Base-by-base conservation (phyloP, 2,329 filamentous ascomycete species). In the Pseudocercospora pini-densiflorae region DNA sequence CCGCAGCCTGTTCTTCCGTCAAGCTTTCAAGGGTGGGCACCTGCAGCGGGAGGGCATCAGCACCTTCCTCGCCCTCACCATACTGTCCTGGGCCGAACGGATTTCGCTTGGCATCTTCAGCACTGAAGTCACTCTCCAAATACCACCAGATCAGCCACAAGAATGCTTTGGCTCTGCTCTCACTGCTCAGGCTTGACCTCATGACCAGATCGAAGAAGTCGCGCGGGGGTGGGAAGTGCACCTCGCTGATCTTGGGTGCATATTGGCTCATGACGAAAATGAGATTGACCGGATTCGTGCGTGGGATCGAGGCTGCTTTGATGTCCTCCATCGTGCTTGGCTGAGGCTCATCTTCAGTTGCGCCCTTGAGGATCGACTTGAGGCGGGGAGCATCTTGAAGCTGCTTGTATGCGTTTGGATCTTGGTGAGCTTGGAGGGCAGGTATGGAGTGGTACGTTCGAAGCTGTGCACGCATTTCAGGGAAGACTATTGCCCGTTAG, bases 121-220 rank as follows among this genome's bases (percentile, higher is more conserved):
- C 89, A 0, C 92, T 92, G 72, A 97, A 98, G 77, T 97, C 93
- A 29, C 94, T 97, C 78, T 99, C 95, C 19, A 99, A 86, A 76
- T 99, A 98, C 84, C 95, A 97, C 95, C 95, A 99, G 89, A 99
- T 96, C 69, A 99, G 84, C 95, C 95, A 99, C 21, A 99, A 82
- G 73, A 99, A 99, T 0, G 94, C 94, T 53, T 84, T 89, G 0
- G 95, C 94, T 69, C 95, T 88, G 68, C 92, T 97, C 71, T 85
- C 82, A 79, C 94, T 98, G 64, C 90, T 92, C 67, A 93, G 86
- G 24, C 92, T 90, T 1, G 90, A 90, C 76, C 92, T 90, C 94
- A 98, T 98, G 73, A 99, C 90, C 16, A 99, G 86, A 75, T 99
- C 95, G 78, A 97, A 97, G 78, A 99, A 98, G 79, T 99, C 95